Conservation (phyloP, 1,284 basidiomycete species). For the Melampsora larici-populina region DNA sequence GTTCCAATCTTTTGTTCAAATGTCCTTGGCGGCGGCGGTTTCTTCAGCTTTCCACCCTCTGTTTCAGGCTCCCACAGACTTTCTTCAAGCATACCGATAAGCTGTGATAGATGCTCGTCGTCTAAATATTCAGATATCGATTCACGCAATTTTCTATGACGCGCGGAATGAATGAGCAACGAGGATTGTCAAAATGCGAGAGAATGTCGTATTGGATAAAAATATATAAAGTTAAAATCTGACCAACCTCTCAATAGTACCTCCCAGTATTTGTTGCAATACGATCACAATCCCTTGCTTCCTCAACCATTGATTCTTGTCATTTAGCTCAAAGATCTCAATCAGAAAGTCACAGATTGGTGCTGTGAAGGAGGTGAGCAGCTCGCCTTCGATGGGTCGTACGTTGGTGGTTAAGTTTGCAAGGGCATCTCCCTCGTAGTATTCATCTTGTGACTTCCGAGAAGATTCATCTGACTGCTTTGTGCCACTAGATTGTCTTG, state of each 20-base stretch:
- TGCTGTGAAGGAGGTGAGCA: slow-evolving; percentile 65
- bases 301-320: slow-evolving; percentile 90
- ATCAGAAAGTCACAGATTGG: slow-evolving; percentile 91
- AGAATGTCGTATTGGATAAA: not conserved
- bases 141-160: slow-evolving; percentile 75
- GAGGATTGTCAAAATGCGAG: too few relatives aligned
- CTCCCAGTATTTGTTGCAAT: slow-evolving; percentile 87
- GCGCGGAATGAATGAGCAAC: not conserved
- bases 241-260: slow-evolving; percentile 83
- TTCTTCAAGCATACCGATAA: slow-evolving; percentile 57
- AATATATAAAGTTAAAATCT: not conserved
- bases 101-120: slow-evolving; percentile 66
- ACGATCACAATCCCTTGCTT: slow-evolving; percentile 96
- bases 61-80: slow-evolving; percentile 68
- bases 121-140: slow-evolving; percentile 65
- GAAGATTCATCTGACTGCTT: slow-evolving; percentile 3
- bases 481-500: not conserved
- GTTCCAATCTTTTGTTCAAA: slow-evolving; percentile 73
- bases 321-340: slow-evolving; percentile 88
- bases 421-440: not conserved
- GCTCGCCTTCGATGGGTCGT: slow-evolving; percentile 24
- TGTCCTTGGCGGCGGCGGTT: slow-evolving; percentile 65
- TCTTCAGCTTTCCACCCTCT: slow-evolving; percentile 73
- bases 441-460: slow-evolving; percentile 2
- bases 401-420: slow-evolving; percentile 5